These are phyloP conservation scores for Penicillium palitans DNA, from an alignment of 2,329 filamentous ascomycete species.

Conservation along the genomic window DNA sequence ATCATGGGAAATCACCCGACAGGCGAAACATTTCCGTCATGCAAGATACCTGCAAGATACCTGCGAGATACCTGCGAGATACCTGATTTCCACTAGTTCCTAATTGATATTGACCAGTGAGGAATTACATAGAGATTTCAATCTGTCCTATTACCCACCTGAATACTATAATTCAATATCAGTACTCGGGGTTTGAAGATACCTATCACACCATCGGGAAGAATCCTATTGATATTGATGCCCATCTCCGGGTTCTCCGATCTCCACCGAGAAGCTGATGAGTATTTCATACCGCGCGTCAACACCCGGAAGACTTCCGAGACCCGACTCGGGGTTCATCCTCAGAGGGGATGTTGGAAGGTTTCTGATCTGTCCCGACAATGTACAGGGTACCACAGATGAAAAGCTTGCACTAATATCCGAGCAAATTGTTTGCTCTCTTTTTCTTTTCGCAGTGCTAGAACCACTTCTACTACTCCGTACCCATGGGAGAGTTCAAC, in stretches of 20 bases:
- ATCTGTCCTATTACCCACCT: not conserved
- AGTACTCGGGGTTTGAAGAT: not conserved
- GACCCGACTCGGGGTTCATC: not conserved
- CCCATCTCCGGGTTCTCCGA: not conserved
- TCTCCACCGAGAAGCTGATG: not conserved
- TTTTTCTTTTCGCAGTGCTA: not conserved
- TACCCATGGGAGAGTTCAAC: not conserved
- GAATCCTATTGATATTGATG: not conserved
- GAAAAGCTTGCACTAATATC: not conserved
- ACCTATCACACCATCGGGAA: conserved; percentile 1
- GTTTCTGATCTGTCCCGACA: not conserved
- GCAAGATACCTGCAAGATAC: not conserved
- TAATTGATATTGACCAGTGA: not conserved
- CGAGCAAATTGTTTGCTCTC: not conserved
- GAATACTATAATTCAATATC: conserved; percentile 1
- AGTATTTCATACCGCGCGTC: not conserved
- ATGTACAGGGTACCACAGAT: conserved; percentile 8
- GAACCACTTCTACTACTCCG: not conserved
- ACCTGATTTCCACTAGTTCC: not conserved
- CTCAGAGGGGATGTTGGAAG: not conserved
- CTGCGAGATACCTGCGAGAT: not conserved
- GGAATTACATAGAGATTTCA: not conserved
- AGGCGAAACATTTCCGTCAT: conserved; percentile 8
- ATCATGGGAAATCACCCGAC: conserved; percentile 12
- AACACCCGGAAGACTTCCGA: not conserved